Evolutionary conservation across 2,329 filamentous ascomycete species (phyloP), one percentile per base, ranked within the genome.

Genomic region (Zarea fungicola): DNA sequence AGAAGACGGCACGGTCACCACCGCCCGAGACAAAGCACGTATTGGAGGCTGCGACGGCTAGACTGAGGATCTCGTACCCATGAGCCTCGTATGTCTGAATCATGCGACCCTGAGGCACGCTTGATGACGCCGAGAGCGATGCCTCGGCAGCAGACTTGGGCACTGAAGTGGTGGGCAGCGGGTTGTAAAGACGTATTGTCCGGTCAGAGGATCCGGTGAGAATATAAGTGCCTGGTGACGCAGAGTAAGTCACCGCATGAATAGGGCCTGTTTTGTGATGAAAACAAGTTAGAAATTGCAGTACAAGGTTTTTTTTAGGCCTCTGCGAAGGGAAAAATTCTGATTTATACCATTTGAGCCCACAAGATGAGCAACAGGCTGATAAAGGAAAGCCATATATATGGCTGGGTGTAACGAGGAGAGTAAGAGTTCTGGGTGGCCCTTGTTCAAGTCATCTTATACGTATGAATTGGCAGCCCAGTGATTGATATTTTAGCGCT

Each of bases 21-120:
- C 93, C 93, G 1, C 82, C 80, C n/a, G 85, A 91, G 9, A 84
- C 85, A 65, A 99, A 96, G 36, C 82, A 82, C 56, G 89, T 80
- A 67, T 99, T 99, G 70, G 89, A 85, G 21, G 72, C 62, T 7
- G 81, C 72, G 42, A 96, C 85, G 45, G 80, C 75, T 32, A 99
- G 76, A 56, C 88, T 87, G 52, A 96, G 83, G 7, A 99, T 86
- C 58, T 91, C 87, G 72, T 99, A 96, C 56, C 89, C 91, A 69
- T 99, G 93, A 3, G 87, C 89, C 29, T 83, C 74, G 71, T 96
- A 99, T 29, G 83, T 87, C 68, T 96, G 91, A 62, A 99, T 89
- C 4, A 93, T 83, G 2, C 75, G 72, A 56, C 76, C 78, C 51
- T 76, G 62, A 1, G 75, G 73, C 6, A 71, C 54, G 1, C 56